These are phyloP conservation scores for Neopestalotiopsis rosae DNA, from an alignment of 2,329 filamentous ascomycete genomes.

Conservation along the genomic window DNA sequence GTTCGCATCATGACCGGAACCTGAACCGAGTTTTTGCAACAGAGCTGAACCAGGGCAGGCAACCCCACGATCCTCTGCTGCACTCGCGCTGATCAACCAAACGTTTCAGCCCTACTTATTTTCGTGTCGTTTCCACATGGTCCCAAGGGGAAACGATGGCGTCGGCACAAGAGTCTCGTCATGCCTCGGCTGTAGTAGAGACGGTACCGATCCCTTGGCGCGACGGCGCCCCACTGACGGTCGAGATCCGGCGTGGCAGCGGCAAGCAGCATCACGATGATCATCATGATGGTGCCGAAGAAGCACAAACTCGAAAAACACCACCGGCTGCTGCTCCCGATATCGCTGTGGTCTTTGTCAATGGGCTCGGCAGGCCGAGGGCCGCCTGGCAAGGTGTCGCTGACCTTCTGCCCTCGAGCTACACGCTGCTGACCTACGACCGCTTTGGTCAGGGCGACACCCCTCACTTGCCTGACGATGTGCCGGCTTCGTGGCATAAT, in stretches of 20 bases:
- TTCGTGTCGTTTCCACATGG: not conserved
- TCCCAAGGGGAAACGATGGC: not conserved
- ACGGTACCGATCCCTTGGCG: constrained; percentile 14
- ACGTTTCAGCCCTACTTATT: not conserved
- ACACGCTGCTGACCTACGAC: constrained; percentile 10
- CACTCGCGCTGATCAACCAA: too few relatives aligned
- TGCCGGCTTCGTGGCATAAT: not conserved
- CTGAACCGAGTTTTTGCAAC: too few relatives aligned
- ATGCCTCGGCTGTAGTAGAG: not conserved
- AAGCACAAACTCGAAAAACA: not conserved
- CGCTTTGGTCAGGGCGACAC: constrained; percentile 16
- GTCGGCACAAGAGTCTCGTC: not conserved
- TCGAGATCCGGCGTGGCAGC: not conserved
- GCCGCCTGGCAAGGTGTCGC: not conserved
- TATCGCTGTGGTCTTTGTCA: constrained; percentile 9
- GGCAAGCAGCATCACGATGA: not conserved
- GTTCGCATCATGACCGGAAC: too few relatives aligned
- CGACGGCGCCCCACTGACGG: not conserved
- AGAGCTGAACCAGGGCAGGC: too few relatives aligned
- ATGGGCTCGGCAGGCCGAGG: constrained; percentile 1
- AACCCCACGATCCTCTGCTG: too few relatives aligned
- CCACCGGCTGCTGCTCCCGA: too few relatives aligned
- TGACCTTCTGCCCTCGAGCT: not conserved
- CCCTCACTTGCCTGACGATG: not conserved
- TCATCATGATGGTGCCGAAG: not conserved